These are phyloP conservation scores for Barbarea vulgaris DNA, from an alignment of 345 rosid species.

Conservation along the genomic window DNA sequence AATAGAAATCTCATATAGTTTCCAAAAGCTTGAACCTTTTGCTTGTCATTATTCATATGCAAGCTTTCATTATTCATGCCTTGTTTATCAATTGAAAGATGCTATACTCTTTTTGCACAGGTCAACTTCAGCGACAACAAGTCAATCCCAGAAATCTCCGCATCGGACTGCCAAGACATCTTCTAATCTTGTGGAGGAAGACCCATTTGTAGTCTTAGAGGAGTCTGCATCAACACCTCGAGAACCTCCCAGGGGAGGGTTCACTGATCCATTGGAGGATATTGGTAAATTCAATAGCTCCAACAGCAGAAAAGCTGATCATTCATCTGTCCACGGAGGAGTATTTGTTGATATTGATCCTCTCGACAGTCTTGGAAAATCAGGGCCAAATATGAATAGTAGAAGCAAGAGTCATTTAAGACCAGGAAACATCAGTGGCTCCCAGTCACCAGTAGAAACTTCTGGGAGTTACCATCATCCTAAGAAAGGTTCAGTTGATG, in stretches of 20 bases:
- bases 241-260: constrained; percentile 45
- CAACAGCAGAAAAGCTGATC: constrained; percentile 48
- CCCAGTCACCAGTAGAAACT: constrained; percentile 49
- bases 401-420: constrained; percentile 56
- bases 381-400: constrained; percentile 52
- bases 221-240: constrained; percentile 50
- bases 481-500: constrained; percentile 49
- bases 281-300: constrained; percentile 48
- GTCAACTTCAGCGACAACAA: constrained; percentile 45
- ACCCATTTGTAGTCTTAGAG: constrained; percentile 61
- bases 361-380: constrained; percentile 61
- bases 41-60: neutral
- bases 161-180: constrained; percentile 46
- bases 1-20: neutral
- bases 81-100: constrained; percentile 5
- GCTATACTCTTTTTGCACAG: constrained; percentile 41
- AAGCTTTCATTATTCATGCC: no score
- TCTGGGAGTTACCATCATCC: constrained; percentile 42
- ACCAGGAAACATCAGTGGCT: constrained; percentile 46
- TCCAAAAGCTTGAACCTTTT: neutral
- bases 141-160: constrained; percentile 46
- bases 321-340: constrained; percentile 48
- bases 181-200: constrained; percentile 45
- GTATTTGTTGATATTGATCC: constrained; percentile 69
- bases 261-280: constrained; percentile 54